Base-by-base conservation (phyloP, 352 stramenopile genomes). In the Globisporangium carolinianum region DNA sequence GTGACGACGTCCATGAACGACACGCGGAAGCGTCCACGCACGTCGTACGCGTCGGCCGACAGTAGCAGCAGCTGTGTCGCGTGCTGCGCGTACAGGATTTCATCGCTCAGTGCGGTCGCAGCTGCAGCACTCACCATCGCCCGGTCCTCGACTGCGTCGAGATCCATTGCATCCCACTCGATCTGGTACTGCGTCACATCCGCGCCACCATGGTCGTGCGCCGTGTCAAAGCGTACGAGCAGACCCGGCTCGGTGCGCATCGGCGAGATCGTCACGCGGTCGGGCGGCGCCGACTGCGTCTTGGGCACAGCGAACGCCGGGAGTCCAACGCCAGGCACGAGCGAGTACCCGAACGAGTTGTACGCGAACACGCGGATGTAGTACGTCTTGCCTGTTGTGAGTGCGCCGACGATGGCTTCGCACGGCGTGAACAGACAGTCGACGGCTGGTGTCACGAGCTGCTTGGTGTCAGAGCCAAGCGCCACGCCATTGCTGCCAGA, bases 271-370 rank as follows among this genome's bases (percentile, higher is more conserved):
- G 57, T 4, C 0, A 98, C 82, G 2, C 58, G 14, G 11, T 35
- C 53, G 4, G 92, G 89, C 35, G 84, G 79, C 0, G 74, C 61
- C 2, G 93, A 65, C 55, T 92, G 83, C 4, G 86, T 94, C 64
- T 79, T 88, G 0, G 93, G 91, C 4, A 89, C 62, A 2, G 73
- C 87, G 55, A 80, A 95, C 12, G 75, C 59, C 4, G 89, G 77
- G 1, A 80, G 66, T 0, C 86, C 79, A n/a, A 89, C 64, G 7
- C 77, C 86, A 2, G 88, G 68, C 2, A 67, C 60, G 0, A 71
- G 56, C 5, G 87, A 97, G 63, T 97, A 98, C 1, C 94, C 94
- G 37, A 97, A 96, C 12, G 85, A 79, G 55, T 97, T 98, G 72
- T 97, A 97, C 14, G 89, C 76, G 54, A 90, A 97, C 8, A 97